phyloP scores from a whole-genome alignment of 2,329 filamentous ascomycete genomes.

The Chaetomiaceae sp. region DNA sequence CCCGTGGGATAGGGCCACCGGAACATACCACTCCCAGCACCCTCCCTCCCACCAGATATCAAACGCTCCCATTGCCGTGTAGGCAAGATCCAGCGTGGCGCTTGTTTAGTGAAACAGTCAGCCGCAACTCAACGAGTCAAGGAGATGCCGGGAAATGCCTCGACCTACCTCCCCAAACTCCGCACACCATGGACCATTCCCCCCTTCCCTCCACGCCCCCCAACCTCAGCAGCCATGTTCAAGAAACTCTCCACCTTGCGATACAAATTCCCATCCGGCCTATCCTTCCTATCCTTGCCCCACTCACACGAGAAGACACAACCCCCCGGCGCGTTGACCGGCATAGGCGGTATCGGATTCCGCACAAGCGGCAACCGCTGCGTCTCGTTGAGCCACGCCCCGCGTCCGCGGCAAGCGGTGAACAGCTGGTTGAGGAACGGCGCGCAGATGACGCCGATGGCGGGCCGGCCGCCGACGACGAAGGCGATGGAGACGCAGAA shows the following conservation, averaged over 20 bases:
- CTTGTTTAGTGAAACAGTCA: slow-evolving; percentile 33
- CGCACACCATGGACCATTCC: slow-evolving; percentile 77
- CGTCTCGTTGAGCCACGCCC: slow-evolving; percentile 65
- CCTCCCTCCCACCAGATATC: slow-evolving; percentile 83
- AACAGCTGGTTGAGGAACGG: slow-evolving; percentile 67
- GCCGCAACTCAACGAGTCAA: neutral
- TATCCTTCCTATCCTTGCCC: slow-evolving; percentile 71
- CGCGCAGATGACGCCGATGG: slow-evolving; percentile 68
- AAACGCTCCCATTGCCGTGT: slow-evolving; percentile 69
- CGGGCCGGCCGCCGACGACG: slow-evolving; percentile 52
- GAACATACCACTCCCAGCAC: slow-evolving; percentile 68
- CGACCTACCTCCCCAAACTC: slow-evolving; percentile 55
- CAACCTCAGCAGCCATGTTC: slow-evolving; percentile 67
- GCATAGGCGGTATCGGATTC: slow-evolving; percentile 59
- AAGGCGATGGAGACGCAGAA: slow-evolving; percentile 76
- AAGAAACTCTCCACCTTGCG: slow-evolving; percentile 71
- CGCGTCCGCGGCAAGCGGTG: slow-evolving; percentile 60
- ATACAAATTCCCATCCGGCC: slow-evolving; percentile 61
- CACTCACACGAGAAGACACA: slow-evolving; percentile 74
- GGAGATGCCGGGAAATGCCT: neutral
- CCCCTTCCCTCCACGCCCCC: slow-evolving; percentile 59
- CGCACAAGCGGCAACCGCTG: slow-evolving; percentile 59
- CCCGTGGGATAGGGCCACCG: neutral
- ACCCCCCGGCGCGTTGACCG: slow-evolving; percentile 58
- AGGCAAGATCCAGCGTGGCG: slow-evolving; percentile 70